Conservation (phyloP, 176 grass and related monocot genomes). For the Ananas comosus region DNA sequence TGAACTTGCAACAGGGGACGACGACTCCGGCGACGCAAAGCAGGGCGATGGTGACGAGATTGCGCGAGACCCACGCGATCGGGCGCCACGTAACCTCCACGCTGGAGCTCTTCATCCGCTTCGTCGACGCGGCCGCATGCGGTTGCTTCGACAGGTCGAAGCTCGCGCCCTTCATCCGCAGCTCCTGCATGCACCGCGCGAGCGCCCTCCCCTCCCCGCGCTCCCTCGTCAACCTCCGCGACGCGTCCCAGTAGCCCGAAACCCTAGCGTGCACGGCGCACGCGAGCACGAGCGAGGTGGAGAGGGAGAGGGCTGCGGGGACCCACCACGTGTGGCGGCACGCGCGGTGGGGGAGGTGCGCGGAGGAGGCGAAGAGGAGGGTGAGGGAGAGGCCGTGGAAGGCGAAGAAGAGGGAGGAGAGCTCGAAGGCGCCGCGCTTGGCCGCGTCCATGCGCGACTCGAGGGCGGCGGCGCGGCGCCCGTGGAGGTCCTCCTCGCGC, state of each 20-base stretch:
- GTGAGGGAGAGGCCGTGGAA: conserved; percentile 73
- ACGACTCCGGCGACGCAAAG: neutral
- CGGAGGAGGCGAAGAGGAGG: conserved; percentile 67
- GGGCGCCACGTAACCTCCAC: conserved; percentile 2
- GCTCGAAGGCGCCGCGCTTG: conserved; percentile 61
- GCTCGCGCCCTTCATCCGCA: conserved; percentile 13
- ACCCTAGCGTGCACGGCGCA: conserved; percentile 51
- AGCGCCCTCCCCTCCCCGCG: conserved; percentile 58
- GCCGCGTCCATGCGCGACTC: conserved; percentile 52
- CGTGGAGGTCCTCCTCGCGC: conserved; percentile 62
- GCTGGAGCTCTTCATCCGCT: conserved; percentile 8
- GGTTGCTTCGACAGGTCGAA: neutral
- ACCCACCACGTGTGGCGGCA: conserved; percentile 69
- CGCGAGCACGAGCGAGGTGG: conserved; percentile 60
- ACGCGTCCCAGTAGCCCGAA: conserved; percentile 52
- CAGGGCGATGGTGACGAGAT: conserved; percentile 3
- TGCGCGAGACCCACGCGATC: neutral
- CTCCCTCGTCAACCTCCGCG: conserved; percentile 42
- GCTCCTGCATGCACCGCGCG: conserved; percentile 63
- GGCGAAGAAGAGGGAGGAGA: conserved; percentile 78
- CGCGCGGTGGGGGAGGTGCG: neutral
- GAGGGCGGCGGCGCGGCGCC: conserved; percentile 27
- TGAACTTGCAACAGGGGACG: neutral
- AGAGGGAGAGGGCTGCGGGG: conserved; percentile 44
- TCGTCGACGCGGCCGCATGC: neutral